phyloP scores from a whole-genome alignment of 106 monocot species.

The Dendrobium nobile region DNA sequence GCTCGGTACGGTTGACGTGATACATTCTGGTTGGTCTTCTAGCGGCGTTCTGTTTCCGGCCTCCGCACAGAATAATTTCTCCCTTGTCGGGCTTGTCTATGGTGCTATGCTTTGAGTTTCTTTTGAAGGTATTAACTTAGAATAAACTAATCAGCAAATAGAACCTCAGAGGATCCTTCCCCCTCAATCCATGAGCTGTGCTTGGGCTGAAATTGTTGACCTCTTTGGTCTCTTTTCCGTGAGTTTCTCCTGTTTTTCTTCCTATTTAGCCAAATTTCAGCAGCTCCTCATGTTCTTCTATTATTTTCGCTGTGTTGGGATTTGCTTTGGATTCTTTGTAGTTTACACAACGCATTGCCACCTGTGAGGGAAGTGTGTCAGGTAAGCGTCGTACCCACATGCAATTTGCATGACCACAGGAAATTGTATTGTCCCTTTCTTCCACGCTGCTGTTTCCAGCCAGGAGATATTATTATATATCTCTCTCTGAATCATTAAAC shows the following conservation, averaged over 20 bases:
- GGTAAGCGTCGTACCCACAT: background rate
- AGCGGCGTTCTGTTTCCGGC: too few species aligned
- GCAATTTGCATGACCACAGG: background rate
- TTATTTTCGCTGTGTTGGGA: background rate
- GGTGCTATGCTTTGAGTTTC: too few species aligned
- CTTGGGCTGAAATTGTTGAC: background rate
- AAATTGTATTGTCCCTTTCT: constrained; percentile 1
- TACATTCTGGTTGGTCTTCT: too few species aligned
- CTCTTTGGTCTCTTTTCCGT: background rate
- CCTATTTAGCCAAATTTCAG: background rate
- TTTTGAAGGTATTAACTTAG: too few species aligned
- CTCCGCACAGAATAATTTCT: too few species aligned
- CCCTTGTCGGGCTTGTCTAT: too few species aligned
- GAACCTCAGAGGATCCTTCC: background rate
- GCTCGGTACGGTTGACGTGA: too few species aligned
- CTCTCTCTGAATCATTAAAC: background rate
- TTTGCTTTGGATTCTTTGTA: constrained; percentile 3
- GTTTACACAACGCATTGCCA: background rate
- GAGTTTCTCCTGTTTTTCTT: background rate
- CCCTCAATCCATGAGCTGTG: background rate
- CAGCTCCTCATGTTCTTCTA: background rate
- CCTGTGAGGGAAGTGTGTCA: background rate
- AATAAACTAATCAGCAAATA: background rate
- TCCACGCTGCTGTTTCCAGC: constrained; percentile 1
- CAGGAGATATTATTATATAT: background rate